Percentiles rank a stretch among this genome's conserved stretches.
Conservation (phyloP, 2,329 filamentous ascomycete genomes). For the Neofusicoccum umdonicola region DNA sequence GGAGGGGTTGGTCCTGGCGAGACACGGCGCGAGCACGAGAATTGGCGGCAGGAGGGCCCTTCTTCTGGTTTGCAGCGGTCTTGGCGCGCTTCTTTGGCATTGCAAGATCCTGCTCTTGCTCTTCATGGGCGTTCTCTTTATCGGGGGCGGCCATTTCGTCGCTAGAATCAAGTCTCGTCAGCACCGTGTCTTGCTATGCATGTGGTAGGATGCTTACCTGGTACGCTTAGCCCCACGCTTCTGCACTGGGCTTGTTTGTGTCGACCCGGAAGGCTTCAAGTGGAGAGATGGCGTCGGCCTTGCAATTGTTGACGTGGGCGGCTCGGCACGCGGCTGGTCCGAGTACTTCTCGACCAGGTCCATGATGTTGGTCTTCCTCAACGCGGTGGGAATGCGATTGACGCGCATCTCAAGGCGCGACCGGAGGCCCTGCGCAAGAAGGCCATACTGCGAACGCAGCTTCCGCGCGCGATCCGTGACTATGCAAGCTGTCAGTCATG, state of each 20-base stretch:
- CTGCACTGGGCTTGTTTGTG: slow-evolving; percentile 15
- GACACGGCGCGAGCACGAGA: slow-evolving; percentile 30
- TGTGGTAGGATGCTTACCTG: background rate
- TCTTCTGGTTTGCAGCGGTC: slow-evolving; percentile 22
- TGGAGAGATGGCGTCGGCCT: background rate
- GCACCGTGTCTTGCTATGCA: background rate
- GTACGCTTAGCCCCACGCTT: slow-evolving; percentile 12
- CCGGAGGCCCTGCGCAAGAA: slow-evolving; percentile 81
- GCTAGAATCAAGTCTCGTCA: background rate
- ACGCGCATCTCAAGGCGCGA: slow-evolving; percentile 89
- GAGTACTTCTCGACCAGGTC: slow-evolving; percentile 65
- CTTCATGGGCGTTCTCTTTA: slow-evolving; percentile 64
- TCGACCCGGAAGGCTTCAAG: background rate
- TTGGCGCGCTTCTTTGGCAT: slow-evolving; percentile 67
- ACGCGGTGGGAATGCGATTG: slow-evolving; percentile 79
- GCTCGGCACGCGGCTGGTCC: slow-evolving; percentile 23
- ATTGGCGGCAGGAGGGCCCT: slow-evolving; percentile 26
- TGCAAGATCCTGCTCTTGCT: slow-evolving; percentile 59
- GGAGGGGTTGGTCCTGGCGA: slow-evolving; percentile 42
- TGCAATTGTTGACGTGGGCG: slow-evolving; percentile 8
- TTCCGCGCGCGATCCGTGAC: slow-evolving; percentile 86
- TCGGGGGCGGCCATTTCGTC: slow-evolving; percentile 8
- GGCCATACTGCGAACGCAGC: slow-evolving; percentile 81
- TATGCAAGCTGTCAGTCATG: slow-evolving; percentile 37
- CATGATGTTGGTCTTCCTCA: slow-evolving; percentile 78